Base-by-base conservation (phyloP, 768 basidiomycete genomes). In the Suillus subaureus region DNA sequence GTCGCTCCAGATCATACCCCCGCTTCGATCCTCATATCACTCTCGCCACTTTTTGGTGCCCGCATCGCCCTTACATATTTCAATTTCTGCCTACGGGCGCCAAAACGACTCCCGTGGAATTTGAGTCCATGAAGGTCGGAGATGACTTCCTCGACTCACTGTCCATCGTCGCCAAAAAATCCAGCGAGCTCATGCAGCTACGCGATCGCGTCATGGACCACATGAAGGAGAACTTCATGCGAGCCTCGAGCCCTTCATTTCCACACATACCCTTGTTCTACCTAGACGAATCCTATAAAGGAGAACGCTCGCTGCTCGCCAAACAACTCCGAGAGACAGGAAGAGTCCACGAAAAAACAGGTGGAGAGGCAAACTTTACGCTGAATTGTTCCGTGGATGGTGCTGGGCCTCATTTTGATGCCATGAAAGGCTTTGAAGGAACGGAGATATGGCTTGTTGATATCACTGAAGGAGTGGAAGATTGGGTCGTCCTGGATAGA, bases 61-160 rank as follows among this genome's bases (percentile, higher is more conserved):
- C 58, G 11, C 18, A 55, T 37, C 31, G 33, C 26, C 58, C 58
- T 21, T 21, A 1, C 39, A 28, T 42, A 21, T 43, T 28, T 28
- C 58, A 42, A 13, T 28, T 60, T 12, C 5, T 60, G 40, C 37
- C 58, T 42, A 4, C 21, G 15, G 16, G 21, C 21, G 18, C 26
- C 40, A 42, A 28, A 21, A 21, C 40, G 42, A 31, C 18, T 42
- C 58, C 58, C 11, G 58, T 60, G 5, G 6, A 42, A 13, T 60
- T 60, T 11, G 58, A 60, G 23, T 60, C 58, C 26, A 42, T 60
- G 18, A 18, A 60, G 28, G 58, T 60, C 18, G 58, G 58, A 60
- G 28, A 28, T 28, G 18, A 43, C 11, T 60, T 8, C 18, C 28
- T 60, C 18, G 13, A 12, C 40, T 60, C 58, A 42, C 18, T 60